phyloP scores from a whole-genome alignment of 805 yeast species.

The Teunomyces atbi region DNA sequence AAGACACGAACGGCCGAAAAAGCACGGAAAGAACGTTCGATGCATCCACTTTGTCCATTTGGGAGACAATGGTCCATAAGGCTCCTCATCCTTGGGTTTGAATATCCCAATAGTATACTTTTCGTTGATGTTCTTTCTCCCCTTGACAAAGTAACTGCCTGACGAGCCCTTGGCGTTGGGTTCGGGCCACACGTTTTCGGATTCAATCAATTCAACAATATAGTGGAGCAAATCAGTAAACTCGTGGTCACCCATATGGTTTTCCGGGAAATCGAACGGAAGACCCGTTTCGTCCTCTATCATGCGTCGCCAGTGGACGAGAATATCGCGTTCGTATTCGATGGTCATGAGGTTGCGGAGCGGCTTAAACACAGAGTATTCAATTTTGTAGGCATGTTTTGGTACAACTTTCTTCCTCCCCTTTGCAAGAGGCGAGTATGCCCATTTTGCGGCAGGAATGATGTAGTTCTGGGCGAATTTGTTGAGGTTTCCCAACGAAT shows the following conservation, averaged over 20 bases:
- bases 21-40: slow-evolving; percentile 71
- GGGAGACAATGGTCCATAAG: slow-evolving; percentile 74
- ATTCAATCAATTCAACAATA: slow-evolving; percentile 46
- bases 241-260: slow-evolving; percentile 17
- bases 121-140: slow-evolving; percentile 6
- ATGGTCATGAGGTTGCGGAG: slow-evolving; percentile 14
- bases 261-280: slow-evolving; percentile 20
- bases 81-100: slow-evolving; percentile 80
- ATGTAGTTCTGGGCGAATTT: slow-evolving; percentile 20
- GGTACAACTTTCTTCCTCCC: slow-evolving; percentile 6
- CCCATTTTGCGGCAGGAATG: slow-evolving; percentile 32
- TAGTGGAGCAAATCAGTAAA: slow-evolving; percentile 43
- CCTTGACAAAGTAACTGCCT: slow-evolving; percentile 60
- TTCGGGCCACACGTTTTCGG: slow-evolving; percentile 42
- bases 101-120: slow-evolving; percentile 50
- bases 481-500: slow-evolving; percentile 14
- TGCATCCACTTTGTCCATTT: slow-evolving; percentile 82
- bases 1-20: slow-evolving; percentile 70
- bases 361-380: slow-evolving; percentile 55
- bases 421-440: slow-evolving; percentile 21
- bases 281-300: slow-evolving; percentile 13
- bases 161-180: slow-evolving; percentile 66
- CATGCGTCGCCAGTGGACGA: slow-evolving; percentile 14
- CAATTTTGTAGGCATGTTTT: slow-evolving; percentile 39
- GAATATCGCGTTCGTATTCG: slow-evolving; percentile 15